phyloP scores from a whole-genome alignment of 1,284 basidiomycete genomes.

The Puccinia hordei region DNA sequence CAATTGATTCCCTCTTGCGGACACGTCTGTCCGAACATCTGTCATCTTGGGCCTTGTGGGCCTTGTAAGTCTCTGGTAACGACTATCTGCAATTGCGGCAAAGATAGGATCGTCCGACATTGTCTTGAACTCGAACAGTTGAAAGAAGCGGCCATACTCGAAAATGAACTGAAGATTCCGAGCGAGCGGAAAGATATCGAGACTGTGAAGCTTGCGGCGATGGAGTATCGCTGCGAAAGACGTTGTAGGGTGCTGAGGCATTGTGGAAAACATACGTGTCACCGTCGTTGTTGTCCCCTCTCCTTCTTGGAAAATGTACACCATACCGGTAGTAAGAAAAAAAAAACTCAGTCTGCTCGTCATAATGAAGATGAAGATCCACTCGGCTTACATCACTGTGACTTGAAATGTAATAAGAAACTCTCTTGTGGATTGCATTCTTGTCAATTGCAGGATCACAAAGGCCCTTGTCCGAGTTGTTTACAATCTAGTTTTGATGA shows the following conservation, averaged over 20 bases:
- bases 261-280: constrained; percentile 46
- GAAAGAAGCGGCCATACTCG: constrained; percentile 16
- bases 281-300: constrained; percentile 44
- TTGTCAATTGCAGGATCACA: constrained; percentile 47
- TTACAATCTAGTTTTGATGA: constrained; percentile 37
- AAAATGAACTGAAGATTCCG: constrained; percentile 4
- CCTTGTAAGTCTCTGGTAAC: constrained; percentile 35
- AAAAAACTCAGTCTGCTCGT: constrained; percentile 27
- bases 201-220: constrained; percentile 2
- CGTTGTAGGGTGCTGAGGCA: constrained; percentile 35
- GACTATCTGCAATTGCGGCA: constrained; percentile 42
- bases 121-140: constrained; percentile 37
- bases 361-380: constrained; percentile 43
- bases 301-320: constrained; percentile 40
- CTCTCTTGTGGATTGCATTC: constrained; percentile 41
- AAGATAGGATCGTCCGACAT: constrained; percentile 31
- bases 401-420: constrained; percentile 39
- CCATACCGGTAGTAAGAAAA: constrained; percentile 19
- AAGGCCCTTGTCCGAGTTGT: constrained; percentile 46
- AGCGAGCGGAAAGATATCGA: constrained; percentile 5
- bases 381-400: constrained; percentile 40
- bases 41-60: constrained; percentile 36
- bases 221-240: constrained; percentile 40
- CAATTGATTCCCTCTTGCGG: constrained; percentile 32
- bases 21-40: constrained; percentile 27